These are phyloP conservation scores for Candida chilensis DNA, from an alignment of 805 yeast genomes.

Conservation along the genomic window DNA sequence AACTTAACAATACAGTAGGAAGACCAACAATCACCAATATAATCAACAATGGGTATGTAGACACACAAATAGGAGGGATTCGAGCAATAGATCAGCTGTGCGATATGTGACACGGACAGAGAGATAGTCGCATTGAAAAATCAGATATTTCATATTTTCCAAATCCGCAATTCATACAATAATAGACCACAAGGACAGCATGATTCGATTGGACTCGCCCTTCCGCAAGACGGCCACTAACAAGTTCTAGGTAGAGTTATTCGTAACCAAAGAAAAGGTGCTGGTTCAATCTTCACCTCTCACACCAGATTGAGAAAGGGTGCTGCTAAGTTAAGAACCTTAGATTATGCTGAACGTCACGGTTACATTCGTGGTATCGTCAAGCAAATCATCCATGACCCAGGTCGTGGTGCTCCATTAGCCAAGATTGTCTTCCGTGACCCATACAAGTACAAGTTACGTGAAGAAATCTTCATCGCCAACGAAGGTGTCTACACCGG, in stretches of 20 bases:
- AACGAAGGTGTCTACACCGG: constrained; percentile 98
- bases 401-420: constrained; percentile 99
- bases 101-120: no score
- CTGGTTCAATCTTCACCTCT: constrained; percentile 99
- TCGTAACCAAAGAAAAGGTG: constrained; percentile 99
- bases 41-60: no score
- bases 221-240: no score
- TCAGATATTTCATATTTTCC: no score
- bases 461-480: constrained; percentile 99
- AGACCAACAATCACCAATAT: no score
- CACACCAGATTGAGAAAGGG: constrained; percentile 99
- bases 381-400: constrained; percentile 97
- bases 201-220: no score
- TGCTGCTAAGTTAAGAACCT: constrained; percentile 99
- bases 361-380: constrained; percentile 99
- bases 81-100: no score
- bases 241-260: constrained; percentile 99
- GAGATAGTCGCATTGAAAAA: no score
- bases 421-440: constrained; percentile 99
- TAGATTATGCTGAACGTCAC: constrained; percentile 98
- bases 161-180: no score
- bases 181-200: no score
- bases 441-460: constrained; percentile 96
- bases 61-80: no score
- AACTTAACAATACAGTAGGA: no score